phyloP scores from a whole-genome alignment of 2,329 filamentous ascomycete species.

The Thelonectria olida region DNA sequence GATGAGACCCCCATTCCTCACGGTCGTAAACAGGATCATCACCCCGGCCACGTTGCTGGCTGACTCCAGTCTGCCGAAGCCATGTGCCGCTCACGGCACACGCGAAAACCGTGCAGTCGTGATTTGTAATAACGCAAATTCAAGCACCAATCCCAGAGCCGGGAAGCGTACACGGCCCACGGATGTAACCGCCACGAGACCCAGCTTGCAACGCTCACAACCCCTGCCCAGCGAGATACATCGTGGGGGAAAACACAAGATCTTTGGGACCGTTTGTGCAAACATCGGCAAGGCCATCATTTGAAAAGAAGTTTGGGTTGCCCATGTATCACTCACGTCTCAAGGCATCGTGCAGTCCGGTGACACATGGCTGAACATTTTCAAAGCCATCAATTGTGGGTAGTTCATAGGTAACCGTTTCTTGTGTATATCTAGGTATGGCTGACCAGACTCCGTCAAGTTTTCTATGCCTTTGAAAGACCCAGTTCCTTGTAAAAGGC shows the following conservation, averaged over 20 bases:
- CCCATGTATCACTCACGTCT: slow-evolving; percentile 1
- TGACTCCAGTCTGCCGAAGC: slow-evolving; percentile 15
- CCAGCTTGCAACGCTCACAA: not conserved
- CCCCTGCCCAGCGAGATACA: not conserved
- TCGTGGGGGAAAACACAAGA: not conserved
- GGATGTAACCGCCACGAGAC: slow-evolving; percentile 4
- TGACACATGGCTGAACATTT: not conserved
- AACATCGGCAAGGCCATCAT: not conserved
- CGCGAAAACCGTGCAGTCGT: not conserved
- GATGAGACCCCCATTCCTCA: not conserved
- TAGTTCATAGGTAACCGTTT: not conserved
- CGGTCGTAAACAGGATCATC: not conserved
- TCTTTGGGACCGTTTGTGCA: slow-evolving; percentile 2
- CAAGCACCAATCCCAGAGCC: not conserved
- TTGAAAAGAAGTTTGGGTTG: not conserved
- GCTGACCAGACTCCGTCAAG: not conserved
- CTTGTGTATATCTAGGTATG: slow-evolving; percentile 12
- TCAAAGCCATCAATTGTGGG: not conserved
- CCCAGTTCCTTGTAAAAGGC: slow-evolving; percentile 85
- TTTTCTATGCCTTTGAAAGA: slow-evolving; percentile 32
- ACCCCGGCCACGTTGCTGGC: slow-evolving; percentile 2
- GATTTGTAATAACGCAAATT: not conserved
- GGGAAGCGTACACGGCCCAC: not conserved
- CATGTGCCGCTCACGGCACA: slow-evolving; percentile 16
- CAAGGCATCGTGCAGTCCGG: not conserved